Evolutionary conservation across 2,329 filamentous ascomycete genomes (phyloP), one percentile per base, ranked within the genome.

Genomic region (Hypoxylon sp.): DNA sequence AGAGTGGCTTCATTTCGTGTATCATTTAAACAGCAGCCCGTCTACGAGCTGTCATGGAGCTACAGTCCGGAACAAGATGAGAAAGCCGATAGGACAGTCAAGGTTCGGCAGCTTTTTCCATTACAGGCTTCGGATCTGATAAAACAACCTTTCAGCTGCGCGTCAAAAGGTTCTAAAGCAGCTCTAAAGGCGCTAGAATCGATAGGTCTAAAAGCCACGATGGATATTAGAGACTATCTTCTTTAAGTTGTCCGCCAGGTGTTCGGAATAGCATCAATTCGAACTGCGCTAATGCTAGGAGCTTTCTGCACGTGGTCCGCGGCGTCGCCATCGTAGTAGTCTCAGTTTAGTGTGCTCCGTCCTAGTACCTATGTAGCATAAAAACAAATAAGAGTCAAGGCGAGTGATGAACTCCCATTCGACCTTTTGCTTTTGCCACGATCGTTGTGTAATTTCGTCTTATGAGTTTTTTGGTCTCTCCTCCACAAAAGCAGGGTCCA

Each of bases 161-260:
- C 16, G 16, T 51, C 32, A 26, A 40, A 36, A 29, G 32, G 21
- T 43, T 47, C 48, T 35, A 45, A 50, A 29, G 34, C 15, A 36
- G 20, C 30, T 56, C 13, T 47, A 38, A 25, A 31, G 42, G 23
- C 49, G 35, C 49, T 59, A 59, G 41, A 47, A 46, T 53, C 42
- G 48, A 51, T 54, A 56, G 38, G 51, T 53, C 52, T 51, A 15
- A 17, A 53, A 42, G 32, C 41, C 36, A 47, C 25, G 32, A 53
- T 25, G 17, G 37, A 43, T n/a, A 41, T n/a, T 47, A 35, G 5
- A 27, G 20, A n/a, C n/a, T n/a, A n/a, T n/a, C n/a, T n/a, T n/a
- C n/a, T n/a, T n/a, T n/a, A n/a, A n/a, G n/a, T n/a, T 32, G 17
- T 7, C 34, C 25, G 42, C 36, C 32, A 38, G 25, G 17, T 12